Evolutionary conservation across 2,329 filamentous ascomycete species (phyloP), one percentile per base, ranked within the genome.

Genomic region (Botrytis galanthina): DNA sequence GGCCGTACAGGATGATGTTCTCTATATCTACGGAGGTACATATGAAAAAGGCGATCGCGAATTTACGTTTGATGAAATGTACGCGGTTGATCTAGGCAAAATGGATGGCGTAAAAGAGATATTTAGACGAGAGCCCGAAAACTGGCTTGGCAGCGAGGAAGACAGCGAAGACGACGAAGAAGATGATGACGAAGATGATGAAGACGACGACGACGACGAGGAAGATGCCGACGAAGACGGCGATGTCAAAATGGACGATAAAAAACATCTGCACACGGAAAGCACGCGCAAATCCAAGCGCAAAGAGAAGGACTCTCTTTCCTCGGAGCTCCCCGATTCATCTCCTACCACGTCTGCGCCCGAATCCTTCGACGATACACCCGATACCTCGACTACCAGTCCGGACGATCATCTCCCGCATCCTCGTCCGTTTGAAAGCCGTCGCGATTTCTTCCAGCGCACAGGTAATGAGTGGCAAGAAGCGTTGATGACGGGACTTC

Each of bases 11-110:
- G 93, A 95, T 77, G 96, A 99, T 81, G 90, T 93, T 14, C 86
- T 98, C 1, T 99, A 95, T 83, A 93, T 98, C 71, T 98, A 97
- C 80, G 95, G 96, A 44, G 96, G 96, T 29, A 99, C 95, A 0
- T 98, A 92, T 79, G 96, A 99, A 81, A 96, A 97, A 81, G 95
- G 93, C 29, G 96, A 99, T 79, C 89, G 93, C 35, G 96, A 99
- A 82, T 97, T 93, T 79, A 98, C 95, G 0, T 97, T 98, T 82
- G 95, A 98, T 78, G 96, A 99, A 79, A 86, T 99, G 82, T 97
- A 97, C 83, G 91, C 94, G 3, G 90, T 98, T 74, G 94, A 99
- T 79, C 86, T 99, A n/a, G 95, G 92, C 74, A 98, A 97, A 82
- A 87, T 99, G 75, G 94, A 98, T 78, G 96, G 96, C 5, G 95